Conservation (phyloP, 2,329 filamentous ascomycete species). For the Aspergillus puulaauensis region DNA sequence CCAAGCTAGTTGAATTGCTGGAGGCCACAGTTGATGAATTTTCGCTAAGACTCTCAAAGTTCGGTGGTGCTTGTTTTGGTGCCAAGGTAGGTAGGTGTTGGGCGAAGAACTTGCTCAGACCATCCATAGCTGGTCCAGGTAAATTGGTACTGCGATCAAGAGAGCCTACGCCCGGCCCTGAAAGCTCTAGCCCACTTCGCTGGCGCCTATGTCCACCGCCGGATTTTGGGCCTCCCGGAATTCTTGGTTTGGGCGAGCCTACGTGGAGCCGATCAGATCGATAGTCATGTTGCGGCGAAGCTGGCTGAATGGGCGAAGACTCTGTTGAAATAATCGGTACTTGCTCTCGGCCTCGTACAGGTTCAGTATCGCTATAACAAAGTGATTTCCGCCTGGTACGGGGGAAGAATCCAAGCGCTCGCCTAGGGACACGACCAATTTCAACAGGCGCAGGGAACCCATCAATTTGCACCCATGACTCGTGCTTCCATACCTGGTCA, state of each 20-base stretch:
- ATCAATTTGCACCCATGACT: slow-evolving; percentile 83
- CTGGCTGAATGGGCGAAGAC: slow-evolving; percentile 27
- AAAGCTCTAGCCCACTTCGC: slow-evolving; percentile 60
- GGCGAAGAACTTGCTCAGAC: slow-evolving; percentile 78
- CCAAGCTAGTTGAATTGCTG: slow-evolving; percentile 54
- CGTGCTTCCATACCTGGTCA: slow-evolving; percentile 76
- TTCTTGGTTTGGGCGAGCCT: slow-evolving; percentile 27
- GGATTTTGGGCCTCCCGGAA: slow-evolving; percentile 29
- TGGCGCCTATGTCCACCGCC: slow-evolving; percentile 42
- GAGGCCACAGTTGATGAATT: slow-evolving; percentile 33
- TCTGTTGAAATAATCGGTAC: slow-evolving; percentile 29
- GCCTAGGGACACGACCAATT: slow-evolving; percentile 79
- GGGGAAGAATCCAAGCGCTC: slow-evolving; percentile 85
- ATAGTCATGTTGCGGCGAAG: slow-evolving; percentile 25
- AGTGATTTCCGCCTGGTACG: slow-evolving; percentile 82
- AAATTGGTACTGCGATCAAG: slow-evolving; percentile 57
- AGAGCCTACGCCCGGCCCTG: slow-evolving; percentile 84
- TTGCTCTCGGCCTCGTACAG: slow-evolving; percentile 30
- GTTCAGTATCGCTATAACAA: slow-evolving; percentile 61
- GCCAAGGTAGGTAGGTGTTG: slow-evolving; percentile 79
- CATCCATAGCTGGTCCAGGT: slow-evolving; percentile 76
- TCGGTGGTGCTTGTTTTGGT: slow-evolving; percentile 63
- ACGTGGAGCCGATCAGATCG: slow-evolving; percentile 28
- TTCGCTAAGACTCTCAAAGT: slow-evolving; percentile 36
- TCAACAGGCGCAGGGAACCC: slow-evolving; percentile 71